Conservation (phyloP, 257 asterid genomes). For the Petrea volubilis region DNA sequence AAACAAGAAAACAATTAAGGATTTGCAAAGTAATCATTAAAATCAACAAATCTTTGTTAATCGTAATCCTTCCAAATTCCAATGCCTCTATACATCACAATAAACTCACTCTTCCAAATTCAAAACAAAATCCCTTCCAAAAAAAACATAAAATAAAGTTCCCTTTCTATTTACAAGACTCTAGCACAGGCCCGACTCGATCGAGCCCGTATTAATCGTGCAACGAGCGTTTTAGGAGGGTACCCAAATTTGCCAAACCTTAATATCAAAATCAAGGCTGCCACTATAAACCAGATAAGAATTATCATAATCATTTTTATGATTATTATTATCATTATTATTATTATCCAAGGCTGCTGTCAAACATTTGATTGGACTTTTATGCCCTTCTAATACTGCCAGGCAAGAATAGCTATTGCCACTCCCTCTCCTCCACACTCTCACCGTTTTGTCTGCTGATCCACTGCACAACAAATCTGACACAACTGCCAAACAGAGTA, state of each 20-base stretch:
- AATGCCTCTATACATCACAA: background rate
- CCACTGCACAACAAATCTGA: constrained; percentile 70
- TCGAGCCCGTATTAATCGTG: no score
- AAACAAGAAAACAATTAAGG: no score
- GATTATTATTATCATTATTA: background rate
- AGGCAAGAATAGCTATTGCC: constrained; percentile 61
- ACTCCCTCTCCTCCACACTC: constrained; percentile 71
- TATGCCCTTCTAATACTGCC: constrained; percentile 74
- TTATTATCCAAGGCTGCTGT: constrained; percentile 39
- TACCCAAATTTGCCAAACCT: constrained; percentile 58
- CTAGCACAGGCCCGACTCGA: no score
- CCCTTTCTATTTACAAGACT: background rate
- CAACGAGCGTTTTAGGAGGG: no score
- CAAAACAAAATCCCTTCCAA: background rate
- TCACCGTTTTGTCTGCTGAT: constrained; percentile 74
- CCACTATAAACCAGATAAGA: constrained; percentile 67
- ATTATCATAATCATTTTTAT: constrained; percentile 15
- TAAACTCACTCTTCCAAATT: background rate
- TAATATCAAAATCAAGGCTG: constrained; percentile 69
- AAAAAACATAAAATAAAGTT: background rate
- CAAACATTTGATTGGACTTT: constrained; percentile 77
- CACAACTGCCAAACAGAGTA: constrained; percentile 63
- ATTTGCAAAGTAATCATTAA: background rate
- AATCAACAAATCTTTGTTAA: no score
- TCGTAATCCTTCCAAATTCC: background rate